Conservation (phyloP, 169 alveolate species). For the Eimeria sp. region DNA sequence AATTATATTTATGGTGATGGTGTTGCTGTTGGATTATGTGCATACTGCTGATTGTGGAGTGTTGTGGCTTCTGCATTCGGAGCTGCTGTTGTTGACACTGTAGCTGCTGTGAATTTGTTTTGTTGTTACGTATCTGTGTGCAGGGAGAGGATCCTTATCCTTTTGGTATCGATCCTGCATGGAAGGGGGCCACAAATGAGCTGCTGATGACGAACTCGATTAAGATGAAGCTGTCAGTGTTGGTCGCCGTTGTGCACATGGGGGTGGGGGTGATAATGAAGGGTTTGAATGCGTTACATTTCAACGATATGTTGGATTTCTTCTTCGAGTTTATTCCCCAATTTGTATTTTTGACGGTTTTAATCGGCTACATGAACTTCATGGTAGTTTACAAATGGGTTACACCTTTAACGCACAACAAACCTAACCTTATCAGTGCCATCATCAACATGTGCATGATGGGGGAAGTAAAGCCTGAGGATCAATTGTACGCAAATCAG, state of each 20-base stretch:
- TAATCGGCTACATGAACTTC: slow-evolving; percentile 98
- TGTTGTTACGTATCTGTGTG: too few relatives aligned
- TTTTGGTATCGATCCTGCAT: slow-evolving; percentile 98
- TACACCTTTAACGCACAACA: slow-evolving; percentile 90
- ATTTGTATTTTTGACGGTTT: slow-evolving; percentile 95
- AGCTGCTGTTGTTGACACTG: not conserved
- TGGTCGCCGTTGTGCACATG: slow-evolving; percentile 91
- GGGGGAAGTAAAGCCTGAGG: slow-evolving; percentile 89
- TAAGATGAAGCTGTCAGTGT: slow-evolving; percentile 99
- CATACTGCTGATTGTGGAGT: not conserved
- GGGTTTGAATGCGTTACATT: slow-evolving; percentile 95
- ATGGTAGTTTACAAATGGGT: slow-evolving; percentile 98
- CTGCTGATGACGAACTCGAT: slow-evolving; percentile 97
- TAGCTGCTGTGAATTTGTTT: not conserved
- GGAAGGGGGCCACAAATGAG: slow-evolving; percentile 99
- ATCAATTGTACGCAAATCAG: slow-evolving; percentile 86
- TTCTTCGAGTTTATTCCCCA: slow-evolving; percentile 99
- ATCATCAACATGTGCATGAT: slow-evolving; percentile 97
- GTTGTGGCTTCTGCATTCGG: not conserved
- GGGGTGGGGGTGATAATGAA: slow-evolving; percentile 95
- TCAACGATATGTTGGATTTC: slow-evolving; percentile 94
- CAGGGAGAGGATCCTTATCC: slow-evolving; percentile 93
- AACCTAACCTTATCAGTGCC: slow-evolving; percentile 98
- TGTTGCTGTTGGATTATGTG: not conserved
- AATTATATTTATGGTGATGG: not conserved